Base-by-base conservation (phyloP, 345 rosid species). In the Syzygium jambos region DNA sequence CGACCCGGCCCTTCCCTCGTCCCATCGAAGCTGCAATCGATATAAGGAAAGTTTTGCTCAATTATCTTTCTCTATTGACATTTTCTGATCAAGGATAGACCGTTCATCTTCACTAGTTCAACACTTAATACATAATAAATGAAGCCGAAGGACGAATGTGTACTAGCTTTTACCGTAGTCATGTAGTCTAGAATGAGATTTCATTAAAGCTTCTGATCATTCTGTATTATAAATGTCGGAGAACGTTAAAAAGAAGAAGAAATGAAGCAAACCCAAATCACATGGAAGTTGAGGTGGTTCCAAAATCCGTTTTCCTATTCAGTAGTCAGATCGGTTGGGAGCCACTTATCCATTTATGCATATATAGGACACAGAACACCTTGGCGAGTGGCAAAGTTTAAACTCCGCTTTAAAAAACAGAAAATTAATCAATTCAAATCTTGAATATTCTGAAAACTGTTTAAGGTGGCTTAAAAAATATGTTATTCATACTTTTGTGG, bases 21-120 rank as follows among this genome's bases (percentile, higher is more conserved):
- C 89, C 94, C 96, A 95, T 85, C 90, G 85, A 23, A 95, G 85
- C 96, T 94, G 93, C 90, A 86, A 78, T n/a, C 34, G 68, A 61
- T 5, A 13, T 2, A 34, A 23, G 11, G 41, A 38, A 17, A 15
- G 52, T 83, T 22, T 38, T 38, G 29, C 54, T 61, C 68, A 61
- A 15, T 83, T 9, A 46, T 51, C 30, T 46, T 12, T 83, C 85
- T 83, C 19, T 12, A 27, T 61, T 3, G 68, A 27, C 3, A 59
- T n/a, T n/a, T 61, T 27, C 0, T 12, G 68, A 15, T 61, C 68
- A 0, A 61, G 68, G 68, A 61, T 3, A 61, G 68, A 61, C 34
- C 68, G 34, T 61, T 27, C 68, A 61, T 61, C 68, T 13, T 61
- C 34, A 29, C 68, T 3, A 14, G 34, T 61, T 61, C 14, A 29